These are phyloP conservation scores for Cladosporium oxysporum DNA, from an alignment of 2,329 filamentous ascomycete genomes.

Conservation along the genomic window DNA sequence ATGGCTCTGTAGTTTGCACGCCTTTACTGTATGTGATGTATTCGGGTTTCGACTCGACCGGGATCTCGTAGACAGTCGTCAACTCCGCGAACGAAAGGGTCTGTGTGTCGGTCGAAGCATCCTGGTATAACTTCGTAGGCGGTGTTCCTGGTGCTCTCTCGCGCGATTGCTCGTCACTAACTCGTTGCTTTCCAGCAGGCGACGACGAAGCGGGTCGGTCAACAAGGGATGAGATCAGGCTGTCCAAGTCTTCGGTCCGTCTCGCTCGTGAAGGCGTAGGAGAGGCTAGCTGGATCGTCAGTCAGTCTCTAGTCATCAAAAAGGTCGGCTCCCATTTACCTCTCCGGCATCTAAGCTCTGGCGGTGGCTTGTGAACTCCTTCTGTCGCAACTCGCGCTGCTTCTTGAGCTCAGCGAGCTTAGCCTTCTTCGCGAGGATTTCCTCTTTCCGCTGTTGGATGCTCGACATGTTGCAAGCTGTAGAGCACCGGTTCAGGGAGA, in stretches of 20 bases:
- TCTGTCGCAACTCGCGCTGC: slow-evolving; percentile 80
- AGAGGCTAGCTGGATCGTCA: slow-evolving; percentile 59
- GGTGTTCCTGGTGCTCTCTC: slow-evolving; percentile 29
- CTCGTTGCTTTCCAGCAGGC: slow-evolving; percentile 32
- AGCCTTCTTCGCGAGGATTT: slow-evolving; percentile 94
- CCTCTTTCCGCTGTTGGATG: slow-evolving; percentile 77
- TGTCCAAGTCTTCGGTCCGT: slow-evolving; percentile 73
- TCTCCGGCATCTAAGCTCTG: slow-evolving; percentile 70
- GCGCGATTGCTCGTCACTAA: slow-evolving; percentile 29
- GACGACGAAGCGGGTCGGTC: slow-evolving; percentile 55
- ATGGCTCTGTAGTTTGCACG: slow-evolving; percentile 84
- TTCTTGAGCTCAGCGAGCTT: slow-evolving; percentile 95
- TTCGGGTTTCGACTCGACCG: slow-evolving; percentile 66
- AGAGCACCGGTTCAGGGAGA: background rate
- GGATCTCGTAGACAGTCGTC: slow-evolving; percentile 77
- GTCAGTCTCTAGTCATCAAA: slow-evolving; percentile 28
- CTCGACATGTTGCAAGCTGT: slow-evolving; percentile 32
- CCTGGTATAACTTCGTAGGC: slow-evolving; percentile 29
- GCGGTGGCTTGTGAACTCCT: slow-evolving; percentile 70
- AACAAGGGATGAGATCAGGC: slow-evolving; percentile 79
- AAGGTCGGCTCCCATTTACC: slow-evolving; percentile 50
- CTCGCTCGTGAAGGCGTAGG: slow-evolving; percentile 69
- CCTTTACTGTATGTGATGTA: slow-evolving; percentile 96
- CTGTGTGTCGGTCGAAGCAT: slow-evolving; percentile 58
- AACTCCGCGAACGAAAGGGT: slow-evolving; percentile 73